Evolutionary conservation across 805 yeast species (phyloP).

Genomic region (Candida qinlingensis): DNA sequence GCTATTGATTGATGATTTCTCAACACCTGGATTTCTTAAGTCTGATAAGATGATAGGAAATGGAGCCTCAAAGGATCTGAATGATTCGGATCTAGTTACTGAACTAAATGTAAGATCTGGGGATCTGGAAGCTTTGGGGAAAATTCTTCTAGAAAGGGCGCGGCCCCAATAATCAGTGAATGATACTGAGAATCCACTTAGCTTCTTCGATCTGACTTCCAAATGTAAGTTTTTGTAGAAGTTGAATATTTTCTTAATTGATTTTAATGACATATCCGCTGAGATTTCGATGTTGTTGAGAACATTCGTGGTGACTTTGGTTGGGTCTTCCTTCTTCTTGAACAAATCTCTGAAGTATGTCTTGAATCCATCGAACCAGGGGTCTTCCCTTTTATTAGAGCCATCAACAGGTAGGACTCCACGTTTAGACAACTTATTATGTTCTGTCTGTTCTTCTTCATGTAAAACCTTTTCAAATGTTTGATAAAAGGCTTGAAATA

Average conservation of each 20-base stretch:
- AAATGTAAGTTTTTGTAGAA: constrained; percentile 50
- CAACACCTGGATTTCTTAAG: constrained; percentile 32
- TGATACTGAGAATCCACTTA: constrained; percentile 49
- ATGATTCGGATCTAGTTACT: constrained; percentile 32
- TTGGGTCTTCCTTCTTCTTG: constrained; percentile 20
- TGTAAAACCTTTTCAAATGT: constrained; percentile 14
- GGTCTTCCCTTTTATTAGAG: constrained; percentile 13
- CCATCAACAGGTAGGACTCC: neutral
- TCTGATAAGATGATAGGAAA: constrained; percentile 44
- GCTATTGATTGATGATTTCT: constrained; percentile 31
- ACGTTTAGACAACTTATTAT: neutral
- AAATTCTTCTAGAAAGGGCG: constrained; percentile 46
- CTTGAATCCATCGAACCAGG: constrained; percentile 20
- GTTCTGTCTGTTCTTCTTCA: constrained; percentile 7
- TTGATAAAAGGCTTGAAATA: constrained; percentile 21
- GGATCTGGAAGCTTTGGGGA: constrained; percentile 30
- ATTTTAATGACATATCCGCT: constrained; percentile 22
- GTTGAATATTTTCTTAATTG: constrained; percentile 31
- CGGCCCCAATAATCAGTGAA: constrained; percentile 69
- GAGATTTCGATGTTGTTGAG: constrained; percentile 19
- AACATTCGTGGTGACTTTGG: constrained; percentile 10
- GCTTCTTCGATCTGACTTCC: constrained; percentile 47
- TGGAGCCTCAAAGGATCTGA: constrained; percentile 36
- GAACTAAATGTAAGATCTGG: constrained; percentile 37
- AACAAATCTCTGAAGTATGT: constrained; percentile 22